Evolutionary conservation across 768 basidiomycete species (phyloP), one percentile per base, ranked within the genome.

Genomic region (Mycena floridula): DNA sequence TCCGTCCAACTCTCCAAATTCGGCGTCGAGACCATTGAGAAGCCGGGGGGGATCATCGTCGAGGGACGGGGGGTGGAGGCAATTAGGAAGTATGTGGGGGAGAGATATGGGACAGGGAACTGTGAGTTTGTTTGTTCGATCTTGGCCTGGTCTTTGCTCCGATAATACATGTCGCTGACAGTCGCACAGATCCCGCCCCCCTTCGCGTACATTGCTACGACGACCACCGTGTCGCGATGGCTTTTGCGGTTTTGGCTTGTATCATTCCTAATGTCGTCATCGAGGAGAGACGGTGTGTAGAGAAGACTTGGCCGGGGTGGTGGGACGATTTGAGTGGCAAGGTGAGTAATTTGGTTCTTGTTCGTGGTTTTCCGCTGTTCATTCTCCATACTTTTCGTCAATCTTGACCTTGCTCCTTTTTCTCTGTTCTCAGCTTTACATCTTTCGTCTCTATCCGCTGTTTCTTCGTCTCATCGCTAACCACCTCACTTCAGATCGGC

Each of bases 271-370:
- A 76, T n/a, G 87, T 89, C 2, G 68, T 90, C 51, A 73, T 98
- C 23, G 93, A 97, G 58, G 95, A 98, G 69, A 95, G 95, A 65
- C 74, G 94, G 43, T 97, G 96, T 57, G 96, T 99, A 25, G 95
- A 95, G 66, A 99, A 99, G 77, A 99, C 95, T 0, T 99, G 95
- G 95, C 96, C 96, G 0, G 94, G 93, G 59, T 99, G 94, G 91
- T 99, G 95, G 94, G 96, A 98, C 59, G 96, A 98, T 62, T 72
- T 99, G 21, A 80, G 89, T 59, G 93, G 90, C 69, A 96, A 96
- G 80, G 90, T 89, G 41, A 3, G 69, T 36, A 16, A 13, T 27
- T 32, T n/a, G n/a, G n/a, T n/a, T n/a, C n/a, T n/a, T n/a, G n/a
- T n/a, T n/a, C n/a, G n/a, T n/a, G n/a, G n/a, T n/a, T n/a, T n/a